Base-by-base conservation (phyloP, 768 basidiomycete genomes). In the Leccinum aurantiacum region DNA sequence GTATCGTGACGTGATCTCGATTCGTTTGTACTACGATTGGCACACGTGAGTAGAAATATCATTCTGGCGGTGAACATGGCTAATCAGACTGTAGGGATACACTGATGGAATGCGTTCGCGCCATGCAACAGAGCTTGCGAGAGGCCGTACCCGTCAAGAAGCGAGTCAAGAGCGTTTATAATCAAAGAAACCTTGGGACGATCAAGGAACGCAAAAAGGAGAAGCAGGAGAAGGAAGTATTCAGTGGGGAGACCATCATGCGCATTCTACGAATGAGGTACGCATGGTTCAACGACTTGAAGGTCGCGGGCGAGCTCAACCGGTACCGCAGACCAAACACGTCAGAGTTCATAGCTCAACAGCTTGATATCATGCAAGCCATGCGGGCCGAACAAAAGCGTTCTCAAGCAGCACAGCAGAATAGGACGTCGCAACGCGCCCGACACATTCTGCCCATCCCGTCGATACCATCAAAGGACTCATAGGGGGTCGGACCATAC, bases 21-120 rank as follows among this genome's bases (percentile, higher is more conserved):
- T 98, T 60, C 86, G 95, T 33, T 74, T 99, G 54, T 98, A 97
- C 76, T 98, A 99, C 68, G 97, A 99, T 70, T 95, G 93, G 94
- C 82, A 88, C 66, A 93, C 91, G 91, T 93, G 71, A 56, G 90
- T 76, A 5, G 37, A 46, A 46, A 19, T 6, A 46, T 70, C 6
- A 35, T 24, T 38, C 58, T 59, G 29, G 24, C 47, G 5, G 41
- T 10, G 53, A 50, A 55, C 53, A 35, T 14, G 56, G 31, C 63
- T 60, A 52, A 70, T 48, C 41, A 27, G 33, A 22, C 5, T 55
- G 22, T 64, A 92, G 91, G 44, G 91, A 92, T 70, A 85, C 84
- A 11, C 76, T 93, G 31, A 95, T 93, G 90, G 91, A 97, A 76
- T 97, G 94, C 65, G 94, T 97, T 19, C 87, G 91, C 8, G 90